Conservation (phyloP, 73 alveolate species). For the Uronychia setigera region DNA sequence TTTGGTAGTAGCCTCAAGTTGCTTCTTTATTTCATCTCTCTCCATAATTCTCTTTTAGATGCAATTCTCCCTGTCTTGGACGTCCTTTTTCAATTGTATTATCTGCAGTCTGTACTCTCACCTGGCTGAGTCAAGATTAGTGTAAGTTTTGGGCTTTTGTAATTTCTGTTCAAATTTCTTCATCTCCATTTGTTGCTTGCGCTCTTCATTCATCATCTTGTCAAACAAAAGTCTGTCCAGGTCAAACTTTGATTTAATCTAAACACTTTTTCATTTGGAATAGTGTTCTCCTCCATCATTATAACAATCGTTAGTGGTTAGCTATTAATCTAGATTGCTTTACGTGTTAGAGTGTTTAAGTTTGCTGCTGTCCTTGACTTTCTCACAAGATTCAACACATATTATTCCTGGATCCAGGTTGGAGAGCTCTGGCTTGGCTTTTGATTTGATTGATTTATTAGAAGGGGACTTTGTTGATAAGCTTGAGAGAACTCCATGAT, state of each 20-base stretch:
- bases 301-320: no score
- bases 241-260: neutral
- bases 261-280: neutral
- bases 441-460: no score
- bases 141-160: neutral
- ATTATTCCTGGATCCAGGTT: neutral
- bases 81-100: neutral
- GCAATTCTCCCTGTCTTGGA: neutral
- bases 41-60: neutral
- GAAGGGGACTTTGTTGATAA: neutral
- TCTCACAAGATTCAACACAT: no score
- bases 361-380: no score
- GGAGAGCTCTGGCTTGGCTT: neutral
- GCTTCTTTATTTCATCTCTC: neutral
- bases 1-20: neutral
- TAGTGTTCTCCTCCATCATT: neutral
- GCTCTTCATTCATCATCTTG: neutral
- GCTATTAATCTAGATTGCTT: neutral
- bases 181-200: neutral
- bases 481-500: neutral
- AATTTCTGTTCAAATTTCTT: no score
- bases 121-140: neutral
- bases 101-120: neutral
- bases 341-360: no score
- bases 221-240: neutral